Conservation (phyloP, 306 rosid genomes). For the Trichosanthes cucumerina region DNA sequence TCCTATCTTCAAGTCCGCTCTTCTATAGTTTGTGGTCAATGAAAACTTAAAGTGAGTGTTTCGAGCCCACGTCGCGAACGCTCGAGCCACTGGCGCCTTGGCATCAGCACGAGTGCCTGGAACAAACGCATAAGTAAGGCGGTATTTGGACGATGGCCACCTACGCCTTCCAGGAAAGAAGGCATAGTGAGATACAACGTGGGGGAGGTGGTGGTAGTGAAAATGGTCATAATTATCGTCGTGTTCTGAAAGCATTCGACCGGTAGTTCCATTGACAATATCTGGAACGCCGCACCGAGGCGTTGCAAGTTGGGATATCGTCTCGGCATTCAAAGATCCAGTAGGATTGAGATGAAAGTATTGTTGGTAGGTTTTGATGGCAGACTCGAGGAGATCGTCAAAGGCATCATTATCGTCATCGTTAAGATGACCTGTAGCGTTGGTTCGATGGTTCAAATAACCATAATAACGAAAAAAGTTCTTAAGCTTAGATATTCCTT, state of each 20-base stretch:
- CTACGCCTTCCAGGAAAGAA: background rate
- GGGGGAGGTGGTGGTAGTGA: background rate
- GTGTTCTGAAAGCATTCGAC: background rate
- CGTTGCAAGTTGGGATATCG: background rate
- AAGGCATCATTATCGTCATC: background rate
- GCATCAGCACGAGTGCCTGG: background rate
- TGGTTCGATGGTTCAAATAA: background rate
- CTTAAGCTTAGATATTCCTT: constrained; percentile 2
- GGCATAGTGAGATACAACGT: background rate
- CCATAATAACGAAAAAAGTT: background rate
- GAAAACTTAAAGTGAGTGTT: constrained; percentile 8
- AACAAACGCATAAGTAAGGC: background rate
- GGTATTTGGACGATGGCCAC: background rate
- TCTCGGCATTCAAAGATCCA: background rate
- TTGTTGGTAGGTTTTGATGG: background rate
- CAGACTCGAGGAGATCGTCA: background rate
- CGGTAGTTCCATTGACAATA: background rate
- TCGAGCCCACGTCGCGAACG: background rate
- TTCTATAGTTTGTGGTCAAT: background rate
- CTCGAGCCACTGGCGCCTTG: background rate
- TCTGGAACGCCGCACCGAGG: background rate
- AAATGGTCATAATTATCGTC: too few species aligned
- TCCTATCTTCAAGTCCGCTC: background rate
- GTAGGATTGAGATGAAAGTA: background rate
- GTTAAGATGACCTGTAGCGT: background rate